Conservation (phyloP, 208 protist genomes). For the Trypanosoma cruzi region DNA sequence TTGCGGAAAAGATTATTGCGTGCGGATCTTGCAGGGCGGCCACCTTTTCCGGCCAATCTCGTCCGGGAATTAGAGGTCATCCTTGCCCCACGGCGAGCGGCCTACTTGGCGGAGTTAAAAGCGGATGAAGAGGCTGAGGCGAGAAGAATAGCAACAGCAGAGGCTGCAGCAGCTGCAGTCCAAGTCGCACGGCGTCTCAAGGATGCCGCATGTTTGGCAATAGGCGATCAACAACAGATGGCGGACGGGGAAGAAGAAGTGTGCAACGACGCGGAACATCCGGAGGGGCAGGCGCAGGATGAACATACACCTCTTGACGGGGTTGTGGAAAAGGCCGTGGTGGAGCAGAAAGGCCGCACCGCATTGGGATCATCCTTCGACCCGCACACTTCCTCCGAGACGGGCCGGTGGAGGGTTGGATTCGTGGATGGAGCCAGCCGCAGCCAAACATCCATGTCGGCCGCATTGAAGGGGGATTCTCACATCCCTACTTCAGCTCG, state of each 20-base stretch:
- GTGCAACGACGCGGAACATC: not conserved
- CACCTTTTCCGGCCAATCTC: slow-evolving; percentile 33
- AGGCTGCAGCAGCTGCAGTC: not conserved
- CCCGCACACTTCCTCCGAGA: too few relatives aligned
- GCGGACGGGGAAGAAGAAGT: not conserved
- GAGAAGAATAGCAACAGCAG: not conserved
- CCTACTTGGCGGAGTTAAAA: slow-evolving; percentile 32
- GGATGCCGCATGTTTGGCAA: slow-evolving; percentile 3
- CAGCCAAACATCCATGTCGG: not conserved
- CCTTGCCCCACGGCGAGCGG: slow-evolving; percentile 30
- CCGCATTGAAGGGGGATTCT: not conserved
- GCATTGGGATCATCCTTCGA: not conserved
- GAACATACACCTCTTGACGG: not conserved
- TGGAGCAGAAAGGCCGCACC: not conserved
- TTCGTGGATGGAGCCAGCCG: too few relatives aligned
- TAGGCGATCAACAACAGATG: not conserved
- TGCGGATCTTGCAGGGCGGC: slow-evolving; percentile 36
- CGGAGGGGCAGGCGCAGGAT: not conserved
- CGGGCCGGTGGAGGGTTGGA: too few relatives aligned
- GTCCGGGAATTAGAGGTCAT: slow-evolving; percentile 30
- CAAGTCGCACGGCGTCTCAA: not conserved
- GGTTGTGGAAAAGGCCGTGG: not conserved
- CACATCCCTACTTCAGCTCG: not conserved
- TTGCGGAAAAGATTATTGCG: slow-evolving; percentile 31
- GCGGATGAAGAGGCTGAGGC: slow-evolving; percentile 6